These are phyloP conservation scores for Penicillium cataractarum DNA, from an alignment of 495 filamentous ascomycete species.

Conservation along the genomic window DNA sequence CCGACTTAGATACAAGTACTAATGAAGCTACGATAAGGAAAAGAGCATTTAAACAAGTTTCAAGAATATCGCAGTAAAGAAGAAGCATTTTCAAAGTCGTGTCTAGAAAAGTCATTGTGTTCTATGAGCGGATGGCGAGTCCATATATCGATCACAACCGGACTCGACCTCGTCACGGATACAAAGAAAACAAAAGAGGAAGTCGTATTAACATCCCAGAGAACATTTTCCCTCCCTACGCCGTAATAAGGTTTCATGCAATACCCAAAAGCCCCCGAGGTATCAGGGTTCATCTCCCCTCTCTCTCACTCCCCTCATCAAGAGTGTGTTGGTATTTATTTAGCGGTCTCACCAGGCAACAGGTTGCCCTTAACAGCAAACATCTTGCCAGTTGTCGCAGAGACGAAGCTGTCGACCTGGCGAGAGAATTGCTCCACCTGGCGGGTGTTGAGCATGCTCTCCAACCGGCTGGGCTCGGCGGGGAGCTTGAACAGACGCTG, in stretches of 20 bases:
- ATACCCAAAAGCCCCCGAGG: constrained; percentile 37
- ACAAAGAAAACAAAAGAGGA: constrained; percentile 41
- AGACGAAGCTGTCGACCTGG: constrained; percentile 96
- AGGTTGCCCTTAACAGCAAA: constrained; percentile 86
- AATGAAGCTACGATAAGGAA: background rate
- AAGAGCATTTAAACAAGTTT: background rate
- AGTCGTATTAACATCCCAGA: constrained; percentile 53
- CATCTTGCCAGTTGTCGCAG: constrained; percentile 92
- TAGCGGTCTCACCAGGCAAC: constrained; percentile 52
- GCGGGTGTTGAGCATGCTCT: constrained; percentile 87
- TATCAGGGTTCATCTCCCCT: constrained; percentile 27
- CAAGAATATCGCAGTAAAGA: background rate
- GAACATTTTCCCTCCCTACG: constrained; percentile 55
- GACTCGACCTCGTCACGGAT: constrained; percentile 38
- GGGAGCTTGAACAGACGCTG: constrained; percentile 96
- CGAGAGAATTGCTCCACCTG: constrained; percentile 98
- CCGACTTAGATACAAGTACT: background rate
- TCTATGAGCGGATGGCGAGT: constrained; percentile 29
- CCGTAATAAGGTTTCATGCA: constrained; percentile 55
- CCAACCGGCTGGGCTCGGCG: constrained; percentile 86
- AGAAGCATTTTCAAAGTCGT: constrained; percentile 17
- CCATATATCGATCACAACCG: constrained; percentile 23
- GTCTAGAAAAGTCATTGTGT: constrained; percentile 27
- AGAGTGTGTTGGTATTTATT: constrained; percentile 33
- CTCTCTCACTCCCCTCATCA: constrained; percentile 19